Percentiles rank a stretch among this genome's conserved stretches.
Conservation (phyloP, 78 protist genomes). For the Chrysochromulina tobinii region DNA sequence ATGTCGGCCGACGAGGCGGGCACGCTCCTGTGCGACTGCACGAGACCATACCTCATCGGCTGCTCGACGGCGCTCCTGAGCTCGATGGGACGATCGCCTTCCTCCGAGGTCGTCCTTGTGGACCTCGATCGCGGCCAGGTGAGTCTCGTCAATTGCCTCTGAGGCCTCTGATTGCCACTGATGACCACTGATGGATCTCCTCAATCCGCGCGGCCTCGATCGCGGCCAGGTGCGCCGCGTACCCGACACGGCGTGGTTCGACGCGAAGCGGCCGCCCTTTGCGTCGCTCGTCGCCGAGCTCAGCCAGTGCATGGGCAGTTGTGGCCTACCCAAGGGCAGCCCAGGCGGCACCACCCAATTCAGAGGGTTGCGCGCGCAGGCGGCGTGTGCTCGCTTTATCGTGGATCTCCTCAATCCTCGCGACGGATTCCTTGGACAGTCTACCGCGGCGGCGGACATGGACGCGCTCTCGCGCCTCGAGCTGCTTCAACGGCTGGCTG, state of each 20-base stretch:
- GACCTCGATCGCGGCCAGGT: background rate
- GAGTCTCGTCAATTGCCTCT: too few species aligned
- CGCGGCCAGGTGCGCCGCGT: background rate
- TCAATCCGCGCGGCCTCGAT: background rate
- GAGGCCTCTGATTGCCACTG: too few species aligned
- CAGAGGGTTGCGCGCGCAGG: background rate
- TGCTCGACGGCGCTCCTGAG: background rate
- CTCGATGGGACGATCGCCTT: too few species aligned
- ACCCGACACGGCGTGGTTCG: background rate
- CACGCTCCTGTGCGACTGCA: background rate
- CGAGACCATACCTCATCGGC: background rate
- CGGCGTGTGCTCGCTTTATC: background rate
- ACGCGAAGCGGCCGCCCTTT: background rate
- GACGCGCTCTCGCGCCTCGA: background rate
- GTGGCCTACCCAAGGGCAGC: too few species aligned
- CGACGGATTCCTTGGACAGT: background rate
- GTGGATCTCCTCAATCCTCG: background rate
- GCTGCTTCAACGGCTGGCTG: background rate
- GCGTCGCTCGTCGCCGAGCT: background rate
- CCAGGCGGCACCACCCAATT: background rate
- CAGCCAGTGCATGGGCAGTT: too few species aligned
- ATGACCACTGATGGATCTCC: too few species aligned
- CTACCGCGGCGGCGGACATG: background rate
- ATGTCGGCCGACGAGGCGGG: background rate
- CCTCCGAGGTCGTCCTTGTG: background rate